phyloP scores from a whole-genome alignment of 768 basidiomycete species.

The Clitopilus hobsonii region DNA sequence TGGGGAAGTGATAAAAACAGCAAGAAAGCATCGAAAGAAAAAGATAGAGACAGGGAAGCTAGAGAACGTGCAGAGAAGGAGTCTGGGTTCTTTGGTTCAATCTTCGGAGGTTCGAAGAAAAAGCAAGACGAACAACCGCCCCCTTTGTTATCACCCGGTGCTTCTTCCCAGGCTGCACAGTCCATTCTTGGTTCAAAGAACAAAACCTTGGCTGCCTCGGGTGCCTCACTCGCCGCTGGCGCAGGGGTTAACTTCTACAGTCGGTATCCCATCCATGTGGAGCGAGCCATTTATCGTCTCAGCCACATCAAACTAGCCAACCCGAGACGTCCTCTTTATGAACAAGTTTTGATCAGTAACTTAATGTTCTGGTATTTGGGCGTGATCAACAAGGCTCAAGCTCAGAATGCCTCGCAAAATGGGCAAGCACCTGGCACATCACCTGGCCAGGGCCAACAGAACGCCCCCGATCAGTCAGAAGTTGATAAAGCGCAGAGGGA shows the following conservation, averaged over 20 bases:
- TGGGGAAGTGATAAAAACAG: slow-evolving; percentile 63
- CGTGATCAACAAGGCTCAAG: slow-evolving; percentile 90
- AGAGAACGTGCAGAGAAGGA: slow-evolving; percentile 52
- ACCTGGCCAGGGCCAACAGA: slow-evolving; percentile 12
- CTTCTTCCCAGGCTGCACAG: slow-evolving; percentile 82
- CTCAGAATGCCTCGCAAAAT: slow-evolving; percentile 31
- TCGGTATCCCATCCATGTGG: slow-evolving; percentile 97
- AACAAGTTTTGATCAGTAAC: slow-evolving; percentile 92
- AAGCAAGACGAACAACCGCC: slow-evolving; percentile 59
- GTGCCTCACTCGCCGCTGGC: slow-evolving; percentile 49
- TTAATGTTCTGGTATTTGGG: slow-evolving; percentile 99
- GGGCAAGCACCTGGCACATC: slow-evolving; percentile 19
- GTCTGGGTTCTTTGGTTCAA: slow-evolving; percentile 83
- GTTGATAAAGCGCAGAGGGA: slow-evolving; percentile 31
- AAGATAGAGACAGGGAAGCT: slow-evolving; percentile 31
- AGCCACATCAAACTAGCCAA: slow-evolving; percentile 99
- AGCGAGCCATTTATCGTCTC: slow-evolving; percentile 93
- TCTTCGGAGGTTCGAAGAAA: slow-evolving; percentile 88
- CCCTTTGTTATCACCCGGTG: slow-evolving; percentile 27
- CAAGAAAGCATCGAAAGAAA: slow-evolving; percentile 47
- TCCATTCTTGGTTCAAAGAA: slow-evolving; percentile 80
- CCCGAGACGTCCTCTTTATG: slow-evolving; percentile 91
- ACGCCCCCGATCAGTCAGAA: slow-evolving; percentile 26
- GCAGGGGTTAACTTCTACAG: slow-evolving; percentile 47
- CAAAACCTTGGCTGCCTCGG: slow-evolving; percentile 61